Conservation (phyloP, 768 basidiomycete genomes). For the Leccinum olivaceopallidum region DNA sequence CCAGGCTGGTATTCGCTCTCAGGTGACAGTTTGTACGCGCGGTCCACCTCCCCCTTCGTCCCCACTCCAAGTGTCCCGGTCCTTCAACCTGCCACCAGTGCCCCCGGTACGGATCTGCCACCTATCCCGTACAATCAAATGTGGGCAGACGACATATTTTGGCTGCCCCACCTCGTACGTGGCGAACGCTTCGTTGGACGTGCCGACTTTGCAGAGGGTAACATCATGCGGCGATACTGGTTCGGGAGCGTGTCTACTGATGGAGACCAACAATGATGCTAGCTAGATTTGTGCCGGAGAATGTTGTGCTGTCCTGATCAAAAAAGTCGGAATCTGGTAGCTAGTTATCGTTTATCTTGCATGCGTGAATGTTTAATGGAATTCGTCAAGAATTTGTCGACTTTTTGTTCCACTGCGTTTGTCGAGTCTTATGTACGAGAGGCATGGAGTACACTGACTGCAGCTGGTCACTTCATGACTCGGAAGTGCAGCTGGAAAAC, state of each 20-base stretch:
- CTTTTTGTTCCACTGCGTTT: background rate
- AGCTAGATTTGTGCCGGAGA: background rate
- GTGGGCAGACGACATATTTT: constrained; percentile 65
- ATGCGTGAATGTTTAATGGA: constrained; percentile 38
- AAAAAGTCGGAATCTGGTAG: background rate
- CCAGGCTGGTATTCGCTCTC: constrained; percentile 71
- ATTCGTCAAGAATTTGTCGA: background rate
- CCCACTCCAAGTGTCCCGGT: background rate
- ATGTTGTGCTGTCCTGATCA: background rate
- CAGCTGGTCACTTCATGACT: background rate
- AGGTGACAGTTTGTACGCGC: constrained; percentile 21
- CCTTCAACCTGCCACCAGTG: background rate
- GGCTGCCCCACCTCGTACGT: constrained; percentile 64
- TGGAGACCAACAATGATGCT: background rate
- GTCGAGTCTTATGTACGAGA: constrained; percentile 16
- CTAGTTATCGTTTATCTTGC: background rate
- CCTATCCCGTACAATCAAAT: constrained; percentile 58
- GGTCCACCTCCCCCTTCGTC: background rate
- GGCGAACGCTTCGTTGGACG: constrained; percentile 47
- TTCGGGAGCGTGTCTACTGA: constrained; percentile 58
- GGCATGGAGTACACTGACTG: background rate
- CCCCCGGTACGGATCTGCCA: constrained; percentile 14
- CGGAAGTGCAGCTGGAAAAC: background rate
- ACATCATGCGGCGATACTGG: constrained; percentile 70
- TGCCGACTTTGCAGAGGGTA: constrained; percentile 71